Percentiles rank a stretch among this genome's conserved stretches.
phyloP scores from a whole-genome alignment of 176 grass and related monocot genomes.

The Bothriochloa decipiens region DNA sequence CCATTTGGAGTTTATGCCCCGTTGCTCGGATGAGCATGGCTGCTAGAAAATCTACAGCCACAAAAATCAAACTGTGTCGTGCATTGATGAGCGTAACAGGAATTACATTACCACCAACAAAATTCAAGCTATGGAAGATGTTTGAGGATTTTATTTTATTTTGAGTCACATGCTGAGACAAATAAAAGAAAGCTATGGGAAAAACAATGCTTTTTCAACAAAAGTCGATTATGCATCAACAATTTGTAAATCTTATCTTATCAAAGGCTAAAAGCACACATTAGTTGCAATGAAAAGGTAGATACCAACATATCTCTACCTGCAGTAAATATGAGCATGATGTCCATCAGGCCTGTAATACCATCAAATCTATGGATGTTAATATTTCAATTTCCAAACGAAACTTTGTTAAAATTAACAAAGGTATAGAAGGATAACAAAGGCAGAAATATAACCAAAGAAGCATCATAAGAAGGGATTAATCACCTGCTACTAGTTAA shows the following conservation, averaged over 20 bases:
- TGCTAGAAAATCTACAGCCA: constrained; percentile 92
- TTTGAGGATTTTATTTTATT: background rate
- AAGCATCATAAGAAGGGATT: constrained; percentile 10
- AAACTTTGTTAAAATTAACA: background rate
- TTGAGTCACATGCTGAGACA: constrained; percentile 24
- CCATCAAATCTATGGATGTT: constrained; percentile 33
- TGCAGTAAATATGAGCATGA: constrained; percentile 69
- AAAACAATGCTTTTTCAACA: background rate
- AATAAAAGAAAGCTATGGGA: constrained; percentile 3
- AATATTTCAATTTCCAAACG: constrained; percentile 1
- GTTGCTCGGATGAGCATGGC: constrained; percentile 83
- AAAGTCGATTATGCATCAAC: background rate
- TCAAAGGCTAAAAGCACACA: constrained; percentile 12
- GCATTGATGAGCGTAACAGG: constrained; percentile 56
- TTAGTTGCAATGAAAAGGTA: background rate
- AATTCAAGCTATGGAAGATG: background rate
- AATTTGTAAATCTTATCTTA: background rate
- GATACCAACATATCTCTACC: constrained; percentile 53
- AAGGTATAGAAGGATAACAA: background rate
- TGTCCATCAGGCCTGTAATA: constrained; percentile 64
- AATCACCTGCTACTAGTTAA: constrained; percentile 70
- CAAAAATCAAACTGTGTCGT: constrained; percentile 94
- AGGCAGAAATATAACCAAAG: background rate
- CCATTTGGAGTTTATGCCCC: constrained; percentile 66
- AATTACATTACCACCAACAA: constrained; percentile 17